Evolutionary conservation across 192 early-diverging fungal genomes (phyloP).

Genomic region (Gonapodya sp.): DNA sequence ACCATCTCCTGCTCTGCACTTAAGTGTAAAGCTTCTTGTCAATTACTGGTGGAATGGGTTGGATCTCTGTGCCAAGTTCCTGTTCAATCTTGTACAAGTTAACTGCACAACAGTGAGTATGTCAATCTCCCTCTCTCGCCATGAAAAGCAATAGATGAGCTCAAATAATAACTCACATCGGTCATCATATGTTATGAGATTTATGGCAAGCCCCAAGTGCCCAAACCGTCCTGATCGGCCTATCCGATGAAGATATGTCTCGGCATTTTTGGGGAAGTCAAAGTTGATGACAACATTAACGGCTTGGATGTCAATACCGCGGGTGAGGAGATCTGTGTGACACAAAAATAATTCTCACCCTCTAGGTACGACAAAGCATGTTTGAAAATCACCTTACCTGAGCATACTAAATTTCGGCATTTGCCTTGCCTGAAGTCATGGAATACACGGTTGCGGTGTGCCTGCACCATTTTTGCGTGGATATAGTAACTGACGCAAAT

Average conservation of each 20-base stretch:
- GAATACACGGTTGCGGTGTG: constrained; percentile 97
- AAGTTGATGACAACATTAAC: constrained; percentile 99
- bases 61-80: constrained; percentile 96
- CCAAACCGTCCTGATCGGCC: constrained; percentile 95
- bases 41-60: constrained; percentile 93
- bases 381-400: constrained; percentile 39
- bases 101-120: constrained; percentile 36
- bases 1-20: neutral
- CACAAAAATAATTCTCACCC: constrained; percentile 9
- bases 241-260: constrained; percentile 98
- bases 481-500: constrained; percentile 65
- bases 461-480: constrained; percentile 96
- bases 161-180: constrained; percentile 29
- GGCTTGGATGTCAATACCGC: constrained; percentile 99
- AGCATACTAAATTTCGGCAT: constrained; percentile 95
- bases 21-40: constrained; percentile 46
- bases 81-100: constrained; percentile 96
- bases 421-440: constrained; percentile 98
- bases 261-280: constrained; percentile 99
- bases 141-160: no score
- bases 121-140: no score
- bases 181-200: constrained; percentile 97
- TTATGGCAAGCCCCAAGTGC: constrained; percentile 94
- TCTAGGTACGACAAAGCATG: neutral
- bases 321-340: constrained; percentile 74